Percentiles rank a stretch among this genome's conserved stretches.
These are phyloP conservation scores for Cercospora citrullina DNA, from an alignment of 2,329 filamentous ascomycete genomes.

Conservation along the genomic window DNA sequence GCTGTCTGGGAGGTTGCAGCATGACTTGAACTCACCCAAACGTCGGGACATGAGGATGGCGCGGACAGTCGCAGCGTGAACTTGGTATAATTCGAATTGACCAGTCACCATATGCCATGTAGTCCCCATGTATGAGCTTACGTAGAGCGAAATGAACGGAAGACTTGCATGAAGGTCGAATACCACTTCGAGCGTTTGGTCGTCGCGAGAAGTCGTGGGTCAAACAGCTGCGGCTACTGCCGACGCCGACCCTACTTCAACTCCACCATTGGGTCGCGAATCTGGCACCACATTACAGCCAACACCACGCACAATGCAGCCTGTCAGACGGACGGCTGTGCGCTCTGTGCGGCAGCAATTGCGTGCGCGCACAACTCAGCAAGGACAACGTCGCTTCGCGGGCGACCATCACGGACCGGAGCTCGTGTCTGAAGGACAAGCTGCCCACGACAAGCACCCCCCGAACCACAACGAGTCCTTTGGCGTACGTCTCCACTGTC, in stretches of 20 bases:
- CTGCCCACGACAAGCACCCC: constrained; percentile 37
- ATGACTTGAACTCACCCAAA: neutral
- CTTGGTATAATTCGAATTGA: neutral
- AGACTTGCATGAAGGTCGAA: neutral
- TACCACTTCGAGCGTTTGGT: neutral
- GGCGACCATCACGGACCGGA: constrained; percentile 42
- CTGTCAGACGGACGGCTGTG: constrained; percentile 47
- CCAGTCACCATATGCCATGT: neutral
- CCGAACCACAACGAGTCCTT: constrained; percentile 50
- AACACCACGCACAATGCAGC: constrained; percentile 44
- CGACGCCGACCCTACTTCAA: constrained; percentile 1
- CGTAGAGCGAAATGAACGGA: neutral
- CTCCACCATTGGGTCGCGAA: neutral
- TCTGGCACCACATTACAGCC: neutral
- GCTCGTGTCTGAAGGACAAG: constrained; percentile 33
- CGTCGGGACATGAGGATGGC: neutral
- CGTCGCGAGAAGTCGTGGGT: neutral
- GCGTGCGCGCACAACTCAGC: constrained; percentile 40
- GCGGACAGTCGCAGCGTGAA: neutral
- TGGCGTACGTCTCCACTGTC: constrained; percentile 47
- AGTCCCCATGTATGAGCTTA: neutral
- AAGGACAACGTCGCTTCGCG: constrained; percentile 44
- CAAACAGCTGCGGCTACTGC: neutral
- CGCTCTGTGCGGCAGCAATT: constrained; percentile 42
- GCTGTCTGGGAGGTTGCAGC: neutral